A percentile compares a stretch with the other conserved stretches of the same genome.
Conservation (phyloP, 2,329 filamentous ascomycete species). For the Hawksworthiomyces lignivorus region DNA sequence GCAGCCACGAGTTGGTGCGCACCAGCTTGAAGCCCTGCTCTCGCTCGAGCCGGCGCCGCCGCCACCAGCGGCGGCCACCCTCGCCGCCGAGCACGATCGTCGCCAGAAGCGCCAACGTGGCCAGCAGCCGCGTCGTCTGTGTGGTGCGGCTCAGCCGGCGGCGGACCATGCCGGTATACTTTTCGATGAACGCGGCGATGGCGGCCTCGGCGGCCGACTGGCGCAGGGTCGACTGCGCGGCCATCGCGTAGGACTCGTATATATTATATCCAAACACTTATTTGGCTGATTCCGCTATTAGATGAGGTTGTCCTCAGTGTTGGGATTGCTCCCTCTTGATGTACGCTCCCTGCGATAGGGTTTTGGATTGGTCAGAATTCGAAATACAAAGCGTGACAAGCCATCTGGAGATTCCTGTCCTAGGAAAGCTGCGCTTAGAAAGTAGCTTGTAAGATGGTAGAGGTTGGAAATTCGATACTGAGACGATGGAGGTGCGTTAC, state of each 20-base stretch:
- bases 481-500: too few species aligned
- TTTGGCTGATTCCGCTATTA: too few species aligned
- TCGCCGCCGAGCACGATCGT: constrained; percentile 74
- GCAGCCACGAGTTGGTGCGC: constrained; percentile 83
- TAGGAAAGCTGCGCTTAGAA: too few species aligned
- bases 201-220: constrained; percentile 58
- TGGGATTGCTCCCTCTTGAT: too few species aligned
- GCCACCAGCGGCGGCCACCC: constrained; percentile 73
- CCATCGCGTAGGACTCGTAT: constrained; percentile 57
- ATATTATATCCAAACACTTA: too few species aligned
- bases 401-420: too few species aligned
- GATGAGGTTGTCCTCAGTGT: too few species aligned
- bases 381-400: constrained; percentile 1
- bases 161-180: constrained; percentile 47
- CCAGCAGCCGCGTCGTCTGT: constrained; percentile 63
- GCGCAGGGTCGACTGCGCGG: constrained; percentile 77
- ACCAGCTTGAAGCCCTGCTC: constrained; percentile 77
- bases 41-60: constrained; percentile 63
- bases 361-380: too few species aligned
- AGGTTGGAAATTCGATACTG: too few species aligned
- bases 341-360: too few species aligned
- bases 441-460: too few species aligned
- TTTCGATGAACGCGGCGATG: constrained; percentile 55
- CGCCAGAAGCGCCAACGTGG: constrained; percentile 65
- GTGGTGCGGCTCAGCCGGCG: constrained; percentile 56